Percentiles rank a stretch among this genome's conserved stretches.
Evolutionary conservation across 179 eudicot genomes (phyloP).

Genomic region (Monotropa hypopitys): DNA sequence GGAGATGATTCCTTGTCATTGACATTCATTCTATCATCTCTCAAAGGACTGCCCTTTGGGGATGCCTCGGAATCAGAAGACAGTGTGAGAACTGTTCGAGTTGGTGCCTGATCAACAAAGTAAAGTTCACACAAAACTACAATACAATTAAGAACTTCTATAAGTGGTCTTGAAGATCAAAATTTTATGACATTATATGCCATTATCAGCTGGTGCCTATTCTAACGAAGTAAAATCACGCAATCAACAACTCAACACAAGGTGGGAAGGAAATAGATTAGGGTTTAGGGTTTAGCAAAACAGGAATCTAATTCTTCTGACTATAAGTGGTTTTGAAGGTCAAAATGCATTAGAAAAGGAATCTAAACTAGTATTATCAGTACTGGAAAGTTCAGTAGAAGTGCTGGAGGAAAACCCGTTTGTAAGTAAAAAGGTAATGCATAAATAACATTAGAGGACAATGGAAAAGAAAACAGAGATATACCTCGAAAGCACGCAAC

Average conservation of each 20-base stretch:
- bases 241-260: neutral
- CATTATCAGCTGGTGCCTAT: neutral
- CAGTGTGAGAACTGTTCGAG: constrained; percentile 28
- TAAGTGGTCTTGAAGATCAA: neutral
- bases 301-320: neutral
- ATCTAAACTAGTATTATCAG: neutral
- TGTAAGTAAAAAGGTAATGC: neutral
- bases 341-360: neutral
- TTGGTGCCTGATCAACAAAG: constrained; percentile 36
- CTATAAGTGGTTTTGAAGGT: neutral
- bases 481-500: constrained; percentile 63
- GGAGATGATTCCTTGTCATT: constrained; percentile 12
- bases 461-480: neutral
- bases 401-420: neutral
- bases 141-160: neutral
- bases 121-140: neutral
- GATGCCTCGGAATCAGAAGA: constrained; percentile 62
- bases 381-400: neutral
- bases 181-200: neutral
- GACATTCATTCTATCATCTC: constrained; percentile 20
- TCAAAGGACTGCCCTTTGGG: constrained; percentile 23
- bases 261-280: neutral
- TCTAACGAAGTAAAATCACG: neutral
- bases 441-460: neutral
- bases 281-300: neutral